phyloP scores from a whole-genome alignment of 2,329 filamentous ascomycete species.

The Aspergillus sp. region DNA sequence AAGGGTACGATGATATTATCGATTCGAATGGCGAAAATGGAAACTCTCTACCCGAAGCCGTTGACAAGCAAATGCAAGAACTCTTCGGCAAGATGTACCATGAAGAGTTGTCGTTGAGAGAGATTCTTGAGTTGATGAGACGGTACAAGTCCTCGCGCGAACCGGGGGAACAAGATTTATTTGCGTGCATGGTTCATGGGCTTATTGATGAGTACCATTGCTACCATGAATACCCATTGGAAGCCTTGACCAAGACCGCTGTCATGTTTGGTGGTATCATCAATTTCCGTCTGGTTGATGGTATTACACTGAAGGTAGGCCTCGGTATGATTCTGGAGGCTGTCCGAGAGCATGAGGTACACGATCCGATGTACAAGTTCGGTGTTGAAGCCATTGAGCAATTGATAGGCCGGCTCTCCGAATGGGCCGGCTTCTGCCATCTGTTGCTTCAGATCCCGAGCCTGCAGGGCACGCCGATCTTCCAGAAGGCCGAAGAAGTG shows the following conservation, averaged over 20 bases:
- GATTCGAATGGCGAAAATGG: constrained; percentile 77
- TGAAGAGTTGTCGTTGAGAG: constrained; percentile 79
- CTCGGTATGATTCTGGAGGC: constrained; percentile 97
- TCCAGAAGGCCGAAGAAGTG: constrained; percentile 77
- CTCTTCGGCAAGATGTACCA: constrained; percentile 98
- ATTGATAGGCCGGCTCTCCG: constrained; percentile 74
- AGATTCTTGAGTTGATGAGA: constrained; percentile 80
- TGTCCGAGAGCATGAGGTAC: constrained; percentile 77
- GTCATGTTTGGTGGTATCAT: constrained; percentile 97
- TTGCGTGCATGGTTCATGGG: constrained; percentile 97
- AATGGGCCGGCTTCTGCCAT: constrained; percentile 95
- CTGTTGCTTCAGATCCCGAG: constrained; percentile 78
- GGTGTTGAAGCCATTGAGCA: constrained; percentile 93
- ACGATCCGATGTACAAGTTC: constrained; percentile 96
- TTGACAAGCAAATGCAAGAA: constrained; percentile 92
- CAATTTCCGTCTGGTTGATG: constrained; percentile 85
- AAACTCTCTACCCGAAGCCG: constrained; percentile 75
- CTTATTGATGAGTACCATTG: constrained; percentile 96
- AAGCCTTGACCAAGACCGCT: constrained; percentile 90
- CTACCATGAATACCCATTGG: constrained; percentile 93
- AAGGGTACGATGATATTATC: constrained; percentile 88
- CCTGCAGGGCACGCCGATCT: constrained; percentile 81
- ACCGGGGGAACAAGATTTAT: constrained; percentile 84
- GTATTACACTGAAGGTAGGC: constrained; percentile 88
- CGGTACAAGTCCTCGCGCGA: constrained; percentile 86